phyloP scores from a whole-genome alignment of 257 asterid genomes.

The Nicotiana knightiana region DNA sequence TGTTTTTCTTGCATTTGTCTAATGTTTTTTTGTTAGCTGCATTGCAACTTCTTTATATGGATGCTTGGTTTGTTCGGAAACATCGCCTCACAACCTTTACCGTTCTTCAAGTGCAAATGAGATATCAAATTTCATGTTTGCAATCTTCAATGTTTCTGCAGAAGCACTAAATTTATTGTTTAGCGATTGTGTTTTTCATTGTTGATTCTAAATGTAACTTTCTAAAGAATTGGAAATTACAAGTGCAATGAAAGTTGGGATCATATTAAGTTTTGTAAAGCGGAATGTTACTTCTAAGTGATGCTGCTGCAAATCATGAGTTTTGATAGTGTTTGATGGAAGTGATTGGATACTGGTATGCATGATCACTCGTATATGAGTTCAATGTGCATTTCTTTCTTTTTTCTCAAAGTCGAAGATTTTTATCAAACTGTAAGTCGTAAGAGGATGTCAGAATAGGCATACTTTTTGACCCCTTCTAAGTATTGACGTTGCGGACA shows the following conservation, averaged over 20 bases:
- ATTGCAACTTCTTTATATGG: not conserved
- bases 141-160: not conserved
- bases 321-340: not conserved
- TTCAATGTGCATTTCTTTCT: not conserved
- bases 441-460: not conserved
- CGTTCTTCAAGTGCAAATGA: not conserved
- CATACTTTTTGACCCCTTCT: not conserved
- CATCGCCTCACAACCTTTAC: not conserved
- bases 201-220: not conserved
- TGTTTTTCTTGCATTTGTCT: not conserved
- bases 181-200: not conserved
- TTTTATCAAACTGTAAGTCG: not conserved
- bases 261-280: not conserved
- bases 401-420: not conserved
- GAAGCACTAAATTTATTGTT: not conserved
- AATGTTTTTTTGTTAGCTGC: not conserved
- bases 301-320: not conserved
- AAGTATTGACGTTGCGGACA: not conserved
- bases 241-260: not conserved
- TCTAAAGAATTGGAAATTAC: not conserved
- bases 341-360: not conserved
- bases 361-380: not conserved
- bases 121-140: not conserved
- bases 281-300: not conserved
- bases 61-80: not conserved